Percentiles rank a stretch among this genome's conserved stretches.
Evolutionary conservation across 768 basidiomycete species (phyloP).

Genomic region (Phanerodontia chrysosporium): DNA sequence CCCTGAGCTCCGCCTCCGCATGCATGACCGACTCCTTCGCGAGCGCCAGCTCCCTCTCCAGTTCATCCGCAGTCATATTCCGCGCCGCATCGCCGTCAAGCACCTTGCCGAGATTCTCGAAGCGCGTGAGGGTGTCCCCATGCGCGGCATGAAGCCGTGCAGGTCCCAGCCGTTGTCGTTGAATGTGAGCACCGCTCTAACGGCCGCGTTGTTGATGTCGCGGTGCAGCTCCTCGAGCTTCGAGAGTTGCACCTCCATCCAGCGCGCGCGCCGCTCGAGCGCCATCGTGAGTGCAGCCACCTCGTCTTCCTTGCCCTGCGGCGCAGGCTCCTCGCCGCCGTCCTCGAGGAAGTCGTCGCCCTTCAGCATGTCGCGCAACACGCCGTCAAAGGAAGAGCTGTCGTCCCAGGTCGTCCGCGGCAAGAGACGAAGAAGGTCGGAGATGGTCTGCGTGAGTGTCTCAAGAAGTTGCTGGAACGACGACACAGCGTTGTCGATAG

Average conservation of each 20-base stretch:
- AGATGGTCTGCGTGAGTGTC: constrained; percentile 87
- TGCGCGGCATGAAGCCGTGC: constrained; percentile 61
- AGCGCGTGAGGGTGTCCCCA: constrained; percentile 61
- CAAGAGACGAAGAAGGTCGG: constrained; percentile 77
- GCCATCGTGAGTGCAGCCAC: constrained; percentile 80
- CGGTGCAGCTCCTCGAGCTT: constrained; percentile 87
- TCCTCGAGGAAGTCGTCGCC: constrained; percentile 86
- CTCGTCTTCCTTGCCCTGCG: constrained; percentile 70
- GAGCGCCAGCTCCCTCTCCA: constrained; percentile 68
- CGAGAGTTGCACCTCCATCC: constrained; percentile 90
- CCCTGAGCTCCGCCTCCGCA: constrained; percentile 71
- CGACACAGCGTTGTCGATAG: constrained; percentile 87
- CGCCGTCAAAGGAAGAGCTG: constrained; percentile 84
- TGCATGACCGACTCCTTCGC: constrained; percentile 69
- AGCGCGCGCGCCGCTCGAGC: constrained; percentile 83
- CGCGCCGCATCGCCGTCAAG: constrained; percentile 44
- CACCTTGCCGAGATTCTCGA: constrained; percentile 53
- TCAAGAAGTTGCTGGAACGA: constrained; percentile 88
- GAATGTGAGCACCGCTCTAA: constrained; percentile 74
- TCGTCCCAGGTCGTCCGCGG: constrained; percentile 90
- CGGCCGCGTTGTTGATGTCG: constrained; percentile 86
- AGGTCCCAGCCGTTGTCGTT: constrained; percentile 86
- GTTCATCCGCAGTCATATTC: constrained; percentile 62
- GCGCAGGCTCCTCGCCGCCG: constrained; percentile 53
- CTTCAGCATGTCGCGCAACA: constrained; percentile 83